These are phyloP conservation scores for Coelastrella sp. DNA, from an alignment of 139 green algal species.

Conservation along the genomic window DNA sequence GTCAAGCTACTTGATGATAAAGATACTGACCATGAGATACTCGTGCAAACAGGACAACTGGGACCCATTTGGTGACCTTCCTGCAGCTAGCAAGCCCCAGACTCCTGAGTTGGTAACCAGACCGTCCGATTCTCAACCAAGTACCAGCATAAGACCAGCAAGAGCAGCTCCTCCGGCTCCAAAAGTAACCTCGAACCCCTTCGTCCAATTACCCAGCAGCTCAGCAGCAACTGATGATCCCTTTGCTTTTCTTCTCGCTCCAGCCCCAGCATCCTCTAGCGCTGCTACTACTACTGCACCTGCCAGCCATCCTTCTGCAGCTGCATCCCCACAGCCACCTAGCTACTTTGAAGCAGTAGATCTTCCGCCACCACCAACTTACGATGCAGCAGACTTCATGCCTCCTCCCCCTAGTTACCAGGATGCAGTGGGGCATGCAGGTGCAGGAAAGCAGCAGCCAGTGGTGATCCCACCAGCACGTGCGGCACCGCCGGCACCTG, in stretches of 20 bases:
- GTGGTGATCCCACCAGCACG: not conserved
- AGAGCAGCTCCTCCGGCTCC: constrained; percentile 1
- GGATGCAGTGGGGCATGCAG: not conserved
- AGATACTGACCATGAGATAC: not conserved
- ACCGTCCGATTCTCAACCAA: not conserved
- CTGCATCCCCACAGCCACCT: not conserved
- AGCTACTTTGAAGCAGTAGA: constrained; percentile 25
- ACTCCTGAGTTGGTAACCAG: not conserved
- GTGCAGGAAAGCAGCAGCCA: constrained; percentile 18
- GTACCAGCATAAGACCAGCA: not conserved
- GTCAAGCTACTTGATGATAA: not conserved
- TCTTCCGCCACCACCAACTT: constrained; percentile 20
- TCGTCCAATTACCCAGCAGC: constrained; percentile 21
- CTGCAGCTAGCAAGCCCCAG: constrained; percentile 7
- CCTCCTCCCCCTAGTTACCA: constrained; percentile 13
- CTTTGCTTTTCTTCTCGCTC: constrained; percentile 3
- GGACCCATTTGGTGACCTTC: constrained; percentile 32
- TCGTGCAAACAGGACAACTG: not conserved
- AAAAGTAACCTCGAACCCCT: not conserved
- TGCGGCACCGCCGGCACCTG: constrained; percentile 15
- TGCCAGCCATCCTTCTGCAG: constrained; percentile 19
- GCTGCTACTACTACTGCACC: constrained; percentile 6
- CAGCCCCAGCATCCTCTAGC: too few relatives aligned
- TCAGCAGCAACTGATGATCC: constrained; percentile 11
- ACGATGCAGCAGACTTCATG: constrained; percentile 14